Percentiles rank a stretch among this genome's conserved stretches.
These are phyloP conservation scores for Psilocybe azurescens DNA, from an alignment of 768 basidiomycete species.

Conservation along the genomic window DNA sequence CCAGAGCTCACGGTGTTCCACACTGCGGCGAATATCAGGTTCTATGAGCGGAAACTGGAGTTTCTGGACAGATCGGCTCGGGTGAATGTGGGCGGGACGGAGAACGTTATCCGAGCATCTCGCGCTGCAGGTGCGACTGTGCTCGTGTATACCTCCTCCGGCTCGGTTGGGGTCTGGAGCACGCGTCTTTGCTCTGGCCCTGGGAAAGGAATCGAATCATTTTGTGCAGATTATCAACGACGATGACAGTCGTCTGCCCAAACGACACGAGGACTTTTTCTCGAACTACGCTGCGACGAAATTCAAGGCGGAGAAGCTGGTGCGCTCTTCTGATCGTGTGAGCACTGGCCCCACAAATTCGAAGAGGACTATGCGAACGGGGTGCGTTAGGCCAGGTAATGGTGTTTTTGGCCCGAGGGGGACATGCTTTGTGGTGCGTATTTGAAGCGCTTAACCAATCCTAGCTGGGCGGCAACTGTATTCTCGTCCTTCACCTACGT, in stretches of 20 bases:
- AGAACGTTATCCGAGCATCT: conserved; percentile 68
- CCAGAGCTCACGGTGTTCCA: conserved; percentile 71
- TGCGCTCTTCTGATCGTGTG: conserved; percentile 41
- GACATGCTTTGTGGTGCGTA: conserved; percentile 72
- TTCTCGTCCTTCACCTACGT: conserved; percentile 74
- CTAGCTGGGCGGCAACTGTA: conserved; percentile 62
- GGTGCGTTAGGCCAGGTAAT: conserved; percentile 80
- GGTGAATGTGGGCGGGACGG: conserved; percentile 72
- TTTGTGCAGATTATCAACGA: conserved; percentile 72
- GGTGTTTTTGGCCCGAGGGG: conserved; percentile 76
- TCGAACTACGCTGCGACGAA: conserved; percentile 83
- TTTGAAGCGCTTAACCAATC: conserved; percentile 62
- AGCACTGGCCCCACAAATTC: conserved; percentile 24
- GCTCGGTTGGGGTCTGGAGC: conserved; percentile 61
- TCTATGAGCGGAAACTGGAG: conserved; percentile 64
- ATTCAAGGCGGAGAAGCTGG: conserved; percentile 54
- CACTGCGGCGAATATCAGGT: conserved; percentile 79
- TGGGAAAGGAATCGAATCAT: conserved; percentile 66
- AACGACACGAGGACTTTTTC: conserved; percentile 65
- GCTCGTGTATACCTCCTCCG: conserved; percentile 78
- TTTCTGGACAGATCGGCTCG: conserved; percentile 59
- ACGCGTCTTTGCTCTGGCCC: conserved; percentile 74
- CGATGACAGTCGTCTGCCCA: conserved; percentile 57
- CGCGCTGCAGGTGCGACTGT: conserved; percentile 57
- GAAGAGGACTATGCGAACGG: conserved; percentile 56